Evolutionary conservation across 768 basidiomycete genomes (phyloP).

Genomic region (Russula dissimulans): DNA sequence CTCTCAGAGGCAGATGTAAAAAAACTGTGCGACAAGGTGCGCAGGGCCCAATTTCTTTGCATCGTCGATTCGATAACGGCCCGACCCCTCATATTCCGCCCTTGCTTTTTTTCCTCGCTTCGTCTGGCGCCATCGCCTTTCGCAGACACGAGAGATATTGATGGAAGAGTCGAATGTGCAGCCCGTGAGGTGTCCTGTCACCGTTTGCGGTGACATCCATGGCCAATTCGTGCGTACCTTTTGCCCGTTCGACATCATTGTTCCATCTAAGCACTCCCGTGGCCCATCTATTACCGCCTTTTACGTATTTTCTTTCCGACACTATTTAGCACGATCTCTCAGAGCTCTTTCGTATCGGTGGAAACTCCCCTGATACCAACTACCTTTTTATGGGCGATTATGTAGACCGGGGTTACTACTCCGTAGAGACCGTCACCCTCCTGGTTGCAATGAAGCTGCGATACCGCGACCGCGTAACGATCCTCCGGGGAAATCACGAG

Average conservation of each 20-base stretch:
- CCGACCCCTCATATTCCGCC: constrained; percentile 18
- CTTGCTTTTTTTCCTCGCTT: constrained; percentile 9
- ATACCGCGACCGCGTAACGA: constrained; percentile 96
- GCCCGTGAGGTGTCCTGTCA: constrained; percentile 96
- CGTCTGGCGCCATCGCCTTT: constrained; percentile 3
- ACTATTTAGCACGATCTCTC: constrained; percentile 88
- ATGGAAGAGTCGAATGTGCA: constrained; percentile 99
- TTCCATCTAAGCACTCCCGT: background rate
- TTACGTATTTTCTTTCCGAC: constrained; percentile 9
- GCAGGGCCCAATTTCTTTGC: constrained; percentile 24
- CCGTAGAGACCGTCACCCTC: constrained; percentile 96
- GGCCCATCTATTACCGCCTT: constrained; percentile 13
- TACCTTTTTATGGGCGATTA: constrained; percentile 99
- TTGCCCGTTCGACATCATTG: constrained; percentile 19
- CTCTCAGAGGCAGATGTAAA: constrained; percentile 93
- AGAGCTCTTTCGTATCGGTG: constrained; percentile 96
- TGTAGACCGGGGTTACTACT: constrained; percentile 98
- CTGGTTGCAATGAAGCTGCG: constrained; percentile 96
- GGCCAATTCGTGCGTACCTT: constrained; percentile 89
- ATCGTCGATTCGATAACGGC: constrained; percentile 23
- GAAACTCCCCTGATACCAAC: constrained; percentile 98
- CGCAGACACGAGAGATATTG: constrained; percentile 91
- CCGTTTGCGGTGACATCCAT: constrained; percentile 99
- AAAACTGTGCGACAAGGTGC: constrained; percentile 96
- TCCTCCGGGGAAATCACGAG: constrained; percentile 97